phyloP scores from a whole-genome alignment of 129 eudicot species.

The Calendula officinalis region DNA sequence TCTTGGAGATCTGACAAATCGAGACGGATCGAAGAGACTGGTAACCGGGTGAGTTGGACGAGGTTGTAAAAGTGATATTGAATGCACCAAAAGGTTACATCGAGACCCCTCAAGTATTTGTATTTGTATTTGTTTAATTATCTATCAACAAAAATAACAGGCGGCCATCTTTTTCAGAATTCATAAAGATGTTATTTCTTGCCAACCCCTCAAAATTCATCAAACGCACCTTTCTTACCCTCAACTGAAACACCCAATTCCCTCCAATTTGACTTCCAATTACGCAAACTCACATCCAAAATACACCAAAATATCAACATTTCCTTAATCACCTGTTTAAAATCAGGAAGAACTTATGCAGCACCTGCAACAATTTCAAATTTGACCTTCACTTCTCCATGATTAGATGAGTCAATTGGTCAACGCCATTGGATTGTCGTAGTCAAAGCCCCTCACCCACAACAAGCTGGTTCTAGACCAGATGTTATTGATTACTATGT shows the following conservation, averaged over 20 bases:
- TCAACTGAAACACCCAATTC: conserved; percentile 11
- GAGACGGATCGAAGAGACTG: conserved; percentile 6
- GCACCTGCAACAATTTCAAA: conserved; percentile 15
- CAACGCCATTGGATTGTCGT: conserved; percentile 62
- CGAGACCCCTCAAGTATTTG: no score
- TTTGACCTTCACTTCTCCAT: conserved; percentile 23
- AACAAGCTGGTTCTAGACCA: conserved; percentile 38
- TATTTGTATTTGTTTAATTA: no score
- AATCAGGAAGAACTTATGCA: conserved; percentile 4
- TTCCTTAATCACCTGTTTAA: conserved; percentile 10
- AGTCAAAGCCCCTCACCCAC: conserved; percentile 54
- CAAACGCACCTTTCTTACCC: conserved; percentile 30
- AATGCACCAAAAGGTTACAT: no score
- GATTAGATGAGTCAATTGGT: conserved; percentile 6
- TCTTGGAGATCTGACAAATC: conserved; percentile 5
- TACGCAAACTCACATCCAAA: neutral
- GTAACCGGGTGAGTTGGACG: neutral
- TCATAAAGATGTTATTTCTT: no score
- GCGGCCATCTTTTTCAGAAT: no score
- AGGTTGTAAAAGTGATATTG: no score
- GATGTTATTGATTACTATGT: conserved; percentile 68
- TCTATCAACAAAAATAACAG: no score
- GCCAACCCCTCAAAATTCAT: conserved; percentile 16
- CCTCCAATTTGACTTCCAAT: conserved; percentile 16
- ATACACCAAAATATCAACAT: conserved; percentile 2